Conservation (phyloP, 495 filamentous ascomycete genomes). For the Haplographium delicatum region DNA sequence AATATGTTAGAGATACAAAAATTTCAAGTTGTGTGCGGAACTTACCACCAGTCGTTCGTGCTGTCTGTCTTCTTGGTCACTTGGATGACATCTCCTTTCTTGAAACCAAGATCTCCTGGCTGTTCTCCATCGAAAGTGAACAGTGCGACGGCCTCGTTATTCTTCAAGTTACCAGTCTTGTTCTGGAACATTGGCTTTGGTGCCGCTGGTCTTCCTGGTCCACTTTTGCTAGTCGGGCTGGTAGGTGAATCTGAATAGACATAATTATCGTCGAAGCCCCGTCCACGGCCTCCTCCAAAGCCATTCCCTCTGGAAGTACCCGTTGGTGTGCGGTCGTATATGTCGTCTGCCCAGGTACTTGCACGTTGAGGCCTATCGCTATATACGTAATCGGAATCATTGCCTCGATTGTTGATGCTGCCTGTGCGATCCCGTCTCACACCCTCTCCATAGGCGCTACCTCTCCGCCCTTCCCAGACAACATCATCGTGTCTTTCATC, state of each 20-base stretch:
- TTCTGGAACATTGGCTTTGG: conserved; percentile 78
- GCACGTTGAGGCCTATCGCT: conserved; percentile 57
- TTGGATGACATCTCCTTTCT: conserved; percentile 97
- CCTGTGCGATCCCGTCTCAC: conserved; percentile 54
- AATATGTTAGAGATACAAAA: conserved; percentile 25
- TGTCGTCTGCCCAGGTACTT: conserved; percentile 84
- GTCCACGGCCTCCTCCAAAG: conserved; percentile 29
- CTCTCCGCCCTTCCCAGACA: conserved; percentile 83
- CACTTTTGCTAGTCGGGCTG: conserved; percentile 22
- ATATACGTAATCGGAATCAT: conserved; percentile 50
- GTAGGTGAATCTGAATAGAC: conserved; percentile 50
- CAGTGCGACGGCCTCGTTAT: conserved; percentile 82
- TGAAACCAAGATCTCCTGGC: conserved; percentile 87
- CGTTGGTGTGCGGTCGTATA: conserved; percentile 63
- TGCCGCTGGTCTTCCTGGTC: conserved; percentile 66
- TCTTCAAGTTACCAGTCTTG: conserved; percentile 60
- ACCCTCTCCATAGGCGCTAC: conserved; percentile 72
- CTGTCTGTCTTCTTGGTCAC: conserved; percentile 94
- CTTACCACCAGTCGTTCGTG: conserved; percentile 84
- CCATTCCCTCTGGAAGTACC: conserved; percentile 43
- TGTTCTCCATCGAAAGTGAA: conserved; percentile 94
- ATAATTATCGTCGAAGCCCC: conserved; percentile 50
- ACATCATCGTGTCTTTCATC: conserved; percentile 83
- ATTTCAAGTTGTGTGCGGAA: conserved; percentile 10
- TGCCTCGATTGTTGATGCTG: conserved; percentile 24